Evolutionary conservation across 2,329 filamentous ascomycete species (phyloP).

Genomic region (Erysiphe pulchra): DNA sequence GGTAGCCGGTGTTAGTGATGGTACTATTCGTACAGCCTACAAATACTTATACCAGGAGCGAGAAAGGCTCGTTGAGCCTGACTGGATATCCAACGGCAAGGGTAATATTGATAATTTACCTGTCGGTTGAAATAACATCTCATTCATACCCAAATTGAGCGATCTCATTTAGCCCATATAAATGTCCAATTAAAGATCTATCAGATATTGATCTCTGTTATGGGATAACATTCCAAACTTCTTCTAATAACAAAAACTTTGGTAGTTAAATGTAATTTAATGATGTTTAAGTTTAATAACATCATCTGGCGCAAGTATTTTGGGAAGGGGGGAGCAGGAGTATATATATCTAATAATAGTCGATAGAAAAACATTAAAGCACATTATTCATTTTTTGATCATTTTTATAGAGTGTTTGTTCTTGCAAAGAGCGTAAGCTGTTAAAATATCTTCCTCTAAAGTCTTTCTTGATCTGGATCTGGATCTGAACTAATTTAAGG

Average conservation of each 20-base stretch:
- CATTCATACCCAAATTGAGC: too few relatives aligned
- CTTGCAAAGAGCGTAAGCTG: too few relatives aligned
- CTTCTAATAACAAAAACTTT: neutral
- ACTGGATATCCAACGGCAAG: slow-evolving; percentile 47
- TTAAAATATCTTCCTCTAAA: too few relatives aligned
- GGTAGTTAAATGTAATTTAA: neutral
- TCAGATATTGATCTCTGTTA: neutral
- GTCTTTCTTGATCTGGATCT: too few relatives aligned
- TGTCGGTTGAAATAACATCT: slow-evolving; percentile 7
- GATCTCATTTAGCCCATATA: too few relatives aligned
- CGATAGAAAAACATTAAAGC: too few relatives aligned
- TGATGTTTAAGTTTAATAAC: neutral
- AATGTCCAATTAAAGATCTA: too few relatives aligned
- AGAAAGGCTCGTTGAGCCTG: slow-evolving; percentile 46
- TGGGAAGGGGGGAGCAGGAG: too few relatives aligned
- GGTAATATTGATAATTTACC: slow-evolving; percentile 50
- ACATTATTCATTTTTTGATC: too few relatives aligned
- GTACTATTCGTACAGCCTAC: slow-evolving; percentile 90
- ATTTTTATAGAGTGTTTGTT: too few relatives aligned
- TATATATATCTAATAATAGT: too few relatives aligned
- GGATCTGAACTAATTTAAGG: too few relatives aligned
- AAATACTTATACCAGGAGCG: slow-evolving; percentile 58
- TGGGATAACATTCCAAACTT: neutral
- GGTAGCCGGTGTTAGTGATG: slow-evolving; percentile 78
- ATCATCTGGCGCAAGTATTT: neutral